A percentile compares a stretch with the other conserved stretches of the same genome.
phyloP scores from a whole-genome alignment of 106 monocot genomes.

The Acanthochlamys bracteata region DNA sequence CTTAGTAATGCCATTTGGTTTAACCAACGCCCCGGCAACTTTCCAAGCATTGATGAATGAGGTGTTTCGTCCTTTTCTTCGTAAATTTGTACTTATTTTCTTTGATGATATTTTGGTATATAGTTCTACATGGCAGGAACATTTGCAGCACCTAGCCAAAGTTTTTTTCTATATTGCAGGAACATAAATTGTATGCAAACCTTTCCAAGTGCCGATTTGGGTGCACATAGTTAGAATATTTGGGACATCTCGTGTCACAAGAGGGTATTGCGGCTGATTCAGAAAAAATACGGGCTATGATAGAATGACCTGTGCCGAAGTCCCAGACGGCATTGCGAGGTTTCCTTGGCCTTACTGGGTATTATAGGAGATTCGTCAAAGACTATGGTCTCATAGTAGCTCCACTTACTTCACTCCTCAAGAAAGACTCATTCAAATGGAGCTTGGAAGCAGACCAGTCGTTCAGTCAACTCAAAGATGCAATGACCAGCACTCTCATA shows the following conservation, averaged over 20 bases:
- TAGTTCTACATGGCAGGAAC: neutral
- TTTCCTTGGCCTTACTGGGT: conserved; percentile 1
- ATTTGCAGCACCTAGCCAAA: neutral
- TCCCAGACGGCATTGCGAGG: neutral
- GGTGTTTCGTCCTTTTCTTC: neutral
- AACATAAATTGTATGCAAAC: conserved; percentile 1
- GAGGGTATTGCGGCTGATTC: neutral
- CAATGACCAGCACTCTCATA: neutral
- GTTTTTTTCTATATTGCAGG: neutral
- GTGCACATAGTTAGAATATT: neutral
- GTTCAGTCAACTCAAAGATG: no score
- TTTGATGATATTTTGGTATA: conserved; percentile 5
- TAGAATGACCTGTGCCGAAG: neutral
- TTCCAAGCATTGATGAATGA: neutral
- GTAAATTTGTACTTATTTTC: conserved; percentile 1
- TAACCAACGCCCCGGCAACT: conserved; percentile 2
- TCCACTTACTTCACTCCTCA: neutral
- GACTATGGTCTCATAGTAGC: conserved; percentile 1
- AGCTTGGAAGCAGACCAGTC: neutral
- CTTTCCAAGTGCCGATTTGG: neutral
- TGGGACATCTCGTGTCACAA: neutral
- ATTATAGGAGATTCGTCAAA: neutral
- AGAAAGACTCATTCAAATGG: neutral
- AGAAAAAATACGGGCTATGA: neutral
- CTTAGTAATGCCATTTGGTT: neutral